Base-by-base conservation (phyloP, 2,329 filamentous ascomycete genomes). In the Diaporthe australafricana region DNA sequence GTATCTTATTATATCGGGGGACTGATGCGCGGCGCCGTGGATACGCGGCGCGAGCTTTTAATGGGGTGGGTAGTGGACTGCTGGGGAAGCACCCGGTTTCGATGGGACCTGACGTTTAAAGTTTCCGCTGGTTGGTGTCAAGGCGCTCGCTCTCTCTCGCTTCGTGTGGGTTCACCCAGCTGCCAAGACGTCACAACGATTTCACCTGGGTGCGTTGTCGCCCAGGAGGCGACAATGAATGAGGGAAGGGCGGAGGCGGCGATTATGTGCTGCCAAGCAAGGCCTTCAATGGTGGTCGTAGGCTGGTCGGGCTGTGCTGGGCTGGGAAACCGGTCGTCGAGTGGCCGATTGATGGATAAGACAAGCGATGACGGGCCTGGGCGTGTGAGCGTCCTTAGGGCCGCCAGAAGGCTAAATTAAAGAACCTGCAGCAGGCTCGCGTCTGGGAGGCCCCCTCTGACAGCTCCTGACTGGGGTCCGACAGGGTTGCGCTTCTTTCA, bases 81-180 rank as follows among this genome's bases (percentile, higher is more conserved):
- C n/a, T n/a, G n/a, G n/a, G n/a, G 45, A 30, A 50, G 60, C 30
- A 65, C 47, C 27, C 38, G 27, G 48, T 65, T 63, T 65, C 60
- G 45, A 65, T 50, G 60, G 60, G 45, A 65, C 60, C 60, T 65
- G 60, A 38, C 60, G 60, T 65, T 50, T 50, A 65, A 50, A 50
- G 60, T 65, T 50, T 65, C 60, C 60, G 60, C 60, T 50, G 45
- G 27, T 50, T 25, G 60, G 60, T n/a, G 42, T 50, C 60, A 45
- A 50, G 60, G 42, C 38, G 45, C 60, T 65, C 60, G 60, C 60
- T 65, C 22, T 65, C 60, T 65, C 30, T 65, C 60, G 47, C 60
- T 25, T 65, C 60, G 45, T 65, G 60, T 65, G 60, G 45, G 30
- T 50, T 65, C 60, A 65, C 30, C 20, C 45, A 65, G 60, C 27